Conservation (phyloP, 176 grass and related monocot species). For the Elymus sibiricus region DNA sequence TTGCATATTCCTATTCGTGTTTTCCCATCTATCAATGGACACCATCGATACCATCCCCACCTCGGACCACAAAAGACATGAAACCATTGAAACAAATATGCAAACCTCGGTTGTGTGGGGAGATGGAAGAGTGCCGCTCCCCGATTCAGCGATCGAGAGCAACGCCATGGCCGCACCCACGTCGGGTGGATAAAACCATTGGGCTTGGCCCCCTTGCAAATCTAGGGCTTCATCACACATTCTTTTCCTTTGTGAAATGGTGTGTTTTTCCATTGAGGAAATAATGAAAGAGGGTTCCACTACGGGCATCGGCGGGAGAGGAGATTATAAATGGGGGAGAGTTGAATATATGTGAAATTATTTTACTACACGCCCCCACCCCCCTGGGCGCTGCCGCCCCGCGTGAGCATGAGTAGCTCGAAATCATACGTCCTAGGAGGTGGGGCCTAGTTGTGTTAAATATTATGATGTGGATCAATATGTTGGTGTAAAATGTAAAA, state of each 20-base stretch:
- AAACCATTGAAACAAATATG: too few species aligned
- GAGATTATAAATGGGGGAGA: background rate
- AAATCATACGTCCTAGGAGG: background rate
- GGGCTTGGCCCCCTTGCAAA: too few species aligned
- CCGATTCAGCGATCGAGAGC: background rate
- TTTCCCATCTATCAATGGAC: too few species aligned
- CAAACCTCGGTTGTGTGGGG: too few species aligned
- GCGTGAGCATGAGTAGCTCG: too few species aligned
- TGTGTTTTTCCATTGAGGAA: background rate
- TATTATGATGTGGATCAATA: background rate
- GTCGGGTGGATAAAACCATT: background rate
- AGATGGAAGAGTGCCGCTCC: too few species aligned
- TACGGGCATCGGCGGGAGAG: background rate
- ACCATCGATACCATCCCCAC: too few species aligned
- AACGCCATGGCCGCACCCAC: background rate
- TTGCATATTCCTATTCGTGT: too few species aligned
- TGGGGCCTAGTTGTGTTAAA: background rate
- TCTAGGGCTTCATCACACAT: background rate
- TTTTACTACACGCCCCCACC: too few species aligned
- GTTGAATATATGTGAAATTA: background rate
- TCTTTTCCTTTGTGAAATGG: background rate
- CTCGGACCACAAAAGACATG: too few species aligned
- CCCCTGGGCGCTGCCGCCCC: too few species aligned
- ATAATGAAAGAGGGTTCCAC: too few species aligned
- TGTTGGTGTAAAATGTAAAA: background rate